A percentile compares a stretch with the other conserved stretches of the same genome.
Evolutionary conservation across 331 rosid species (phyloP).

Genomic region (Malus hybrid): DNA sequence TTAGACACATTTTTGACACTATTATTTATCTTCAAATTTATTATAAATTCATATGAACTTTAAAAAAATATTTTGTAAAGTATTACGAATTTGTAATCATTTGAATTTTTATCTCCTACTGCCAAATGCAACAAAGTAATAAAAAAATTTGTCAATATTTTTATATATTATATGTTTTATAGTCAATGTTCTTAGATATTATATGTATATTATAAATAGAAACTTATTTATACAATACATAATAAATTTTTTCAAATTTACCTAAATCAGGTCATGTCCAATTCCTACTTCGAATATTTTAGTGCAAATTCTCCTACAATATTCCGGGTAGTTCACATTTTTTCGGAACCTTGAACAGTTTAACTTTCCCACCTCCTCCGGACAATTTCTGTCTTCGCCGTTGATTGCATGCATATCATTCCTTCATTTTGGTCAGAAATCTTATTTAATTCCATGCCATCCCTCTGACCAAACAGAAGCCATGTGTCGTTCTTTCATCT

Average conservation of each 20-base stretch:
- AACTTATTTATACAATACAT: too few species aligned
- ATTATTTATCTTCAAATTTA: too few species aligned
- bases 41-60: neutral
- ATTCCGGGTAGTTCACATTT: too few species aligned
- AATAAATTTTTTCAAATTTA: too few species aligned
- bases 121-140: neutral
- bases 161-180: neutral
- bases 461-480: neutral
- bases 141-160: neutral
- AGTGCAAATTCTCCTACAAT: too few species aligned
- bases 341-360: neutral
- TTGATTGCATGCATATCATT: too few species aligned
- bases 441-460: neutral
- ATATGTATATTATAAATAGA: too few species aligned
- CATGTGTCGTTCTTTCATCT: neutral
- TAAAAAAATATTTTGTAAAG: too few species aligned
- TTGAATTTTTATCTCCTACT: neutral
- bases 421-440: neutral
- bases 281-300: too few species aligned
- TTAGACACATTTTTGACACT: too few species aligned
- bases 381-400: too few species aligned
- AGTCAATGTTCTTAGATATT: neutral
- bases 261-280: too few species aligned
- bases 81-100: neutral
- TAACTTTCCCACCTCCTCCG: fast-evolving